Percentiles rank a stretch among this genome's conserved stretches.
phyloP scores from a whole-genome alignment of 2,329 filamentous ascomycete genomes.

The Rasamsonia emersonii region DNA sequence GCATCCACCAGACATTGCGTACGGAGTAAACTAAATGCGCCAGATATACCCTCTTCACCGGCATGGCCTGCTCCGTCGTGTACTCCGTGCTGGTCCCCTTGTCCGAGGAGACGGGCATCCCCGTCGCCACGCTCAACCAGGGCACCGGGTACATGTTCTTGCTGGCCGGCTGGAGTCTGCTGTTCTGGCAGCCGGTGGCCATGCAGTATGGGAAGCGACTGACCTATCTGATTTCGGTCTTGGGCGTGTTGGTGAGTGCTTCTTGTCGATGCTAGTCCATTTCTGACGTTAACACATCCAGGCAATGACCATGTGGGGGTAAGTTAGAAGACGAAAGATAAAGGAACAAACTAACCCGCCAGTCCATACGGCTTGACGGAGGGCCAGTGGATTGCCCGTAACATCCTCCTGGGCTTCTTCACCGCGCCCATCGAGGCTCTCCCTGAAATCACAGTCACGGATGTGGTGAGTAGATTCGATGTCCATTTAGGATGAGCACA shows the following conservation, averaged over 20 bases:
- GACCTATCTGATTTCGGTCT: slow-evolving; percentile 25
- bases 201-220: slow-evolving; percentile 35
- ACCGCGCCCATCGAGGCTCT: slow-evolving; percentile 34
- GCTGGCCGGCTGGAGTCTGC: slow-evolving; percentile 36
- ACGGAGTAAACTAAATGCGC: slow-evolving; percentile 17
- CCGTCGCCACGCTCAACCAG: slow-evolving; percentile 26
- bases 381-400: slow-evolving; percentile 33
- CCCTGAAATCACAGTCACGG: slow-evolving; percentile 32
- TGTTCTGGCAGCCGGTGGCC: slow-evolving; percentile 42
- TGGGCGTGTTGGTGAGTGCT: slow-evolving; percentile 22
- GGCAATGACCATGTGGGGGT: slow-evolving; percentile 8
- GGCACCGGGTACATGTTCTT: slow-evolving; percentile 36
- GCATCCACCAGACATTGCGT: slow-evolving; percentile 35
- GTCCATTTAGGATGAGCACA: neutral
- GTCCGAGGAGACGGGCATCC: slow-evolving; percentile 27
- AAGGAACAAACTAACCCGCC: neutral
- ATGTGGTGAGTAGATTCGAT: slow-evolving; percentile 24
- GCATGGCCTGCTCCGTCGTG: slow-evolving; percentile 29
- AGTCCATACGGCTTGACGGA: slow-evolving; percentile 25
- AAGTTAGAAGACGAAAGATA: slow-evolving; percentile 8
- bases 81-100: slow-evolving; percentile 33
- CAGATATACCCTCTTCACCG: slow-evolving; percentile 31
- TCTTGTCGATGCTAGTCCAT: neutral
- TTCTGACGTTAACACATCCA: neutral
- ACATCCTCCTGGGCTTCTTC: slow-evolving; percentile 31